Base-by-base conservation (phyloP, 768 basidiomycete species). In the Serendipita sp. region DNA sequence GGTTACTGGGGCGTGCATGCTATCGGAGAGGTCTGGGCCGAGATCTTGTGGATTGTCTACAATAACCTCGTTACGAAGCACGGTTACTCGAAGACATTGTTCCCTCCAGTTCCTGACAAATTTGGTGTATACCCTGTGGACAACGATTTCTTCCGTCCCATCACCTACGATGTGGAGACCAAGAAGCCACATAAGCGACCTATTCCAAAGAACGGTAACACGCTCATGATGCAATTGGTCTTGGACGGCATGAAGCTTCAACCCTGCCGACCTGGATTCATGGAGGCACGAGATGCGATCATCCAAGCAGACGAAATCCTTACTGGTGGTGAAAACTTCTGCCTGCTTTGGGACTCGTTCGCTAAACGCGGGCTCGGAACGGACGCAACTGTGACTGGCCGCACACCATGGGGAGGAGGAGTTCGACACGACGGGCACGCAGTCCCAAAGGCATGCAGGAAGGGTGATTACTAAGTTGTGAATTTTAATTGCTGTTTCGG, bases 191-290 rank as follows among this genome's bases (percentile, higher is more conserved):
- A 76, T 70, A 80, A 86, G 7, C 79, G 87, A 37, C 56, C 37
- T 28, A 79, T 97, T 10, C 94, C 95, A 64, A 89, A 85, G 76
- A 87, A 95, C 70, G 94, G 94, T 3, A 98, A 98, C 77, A 84
- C 94, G 30, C 78, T 97, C 64, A 77, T 81, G 45, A 74, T 91
- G 10, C 89, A 91, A 73, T 84, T 97, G 51, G 86, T 96, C 47
- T 64, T 98, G 34, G 86, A 87, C 72, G 93, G 80, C 8, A 95
- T 99, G 93, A 97, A 97, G 80, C 77, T 96, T 48, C 94, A 97
- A 72, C 84, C 86, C 2, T 99, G 95, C 76, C 81, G 86, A 32
- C 95, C 95, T 18, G 80, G 70, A 11, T 94, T 95, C 85, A 89
- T 92, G 70, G 85, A 92, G 65, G 88, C 92, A 16, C 84, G 92